Base-by-base conservation (phyloP, 2,329 filamentous ascomycete genomes). In the Fusarium veterinarium region DNA sequence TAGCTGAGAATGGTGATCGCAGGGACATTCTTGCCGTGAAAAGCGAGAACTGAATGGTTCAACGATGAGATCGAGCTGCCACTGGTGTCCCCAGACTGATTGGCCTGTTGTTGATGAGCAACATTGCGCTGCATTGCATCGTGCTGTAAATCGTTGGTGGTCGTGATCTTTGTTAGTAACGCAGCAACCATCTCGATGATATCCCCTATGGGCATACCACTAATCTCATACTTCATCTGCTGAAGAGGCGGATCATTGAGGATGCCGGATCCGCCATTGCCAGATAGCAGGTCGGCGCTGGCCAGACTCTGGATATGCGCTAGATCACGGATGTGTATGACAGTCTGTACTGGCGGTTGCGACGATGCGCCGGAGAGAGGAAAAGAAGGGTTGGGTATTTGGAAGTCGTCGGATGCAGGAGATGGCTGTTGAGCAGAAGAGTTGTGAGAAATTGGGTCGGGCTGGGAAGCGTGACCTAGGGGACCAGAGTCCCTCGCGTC, bases 181-280 rank as follows among this genome's bases (percentile, higher is more conserved):
- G 95, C 96, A 8, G 96, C 96, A 8, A 99, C 96, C 96, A 99
- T 98, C 82, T 98, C 95, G 80, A 99, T 99, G 75, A 99, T 94
- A 79, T 99, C 95, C 73, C 92, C 91, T 61, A 98, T 97, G 58
- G 96, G 96, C 95, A 99, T 98, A 59, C 91, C 93, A 83, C 95
- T 98, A 77, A 99, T 98, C 82, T 98, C 96, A 81, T 97, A 99
- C 80, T 90, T 90, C 83, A 88, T 88, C 71, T 86, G 86, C 75
- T 88, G 87, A 41, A 86, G 80, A 38, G 85, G 86, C 17, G 85
- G 83, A 67, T 86, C 88, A 72, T 86, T 86, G 62, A 86, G 81
- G 62, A 84, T 85, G 76, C 88, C 84, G 72, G 87, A 75, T 5
- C 83, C 64, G 33, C 60, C 83, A 60, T 83, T 74, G 19, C 83